These are phyloP conservation scores for Rubus idaeus DNA, from an alignment of 306 rosid genomes.

Conservation along the genomic window DNA sequence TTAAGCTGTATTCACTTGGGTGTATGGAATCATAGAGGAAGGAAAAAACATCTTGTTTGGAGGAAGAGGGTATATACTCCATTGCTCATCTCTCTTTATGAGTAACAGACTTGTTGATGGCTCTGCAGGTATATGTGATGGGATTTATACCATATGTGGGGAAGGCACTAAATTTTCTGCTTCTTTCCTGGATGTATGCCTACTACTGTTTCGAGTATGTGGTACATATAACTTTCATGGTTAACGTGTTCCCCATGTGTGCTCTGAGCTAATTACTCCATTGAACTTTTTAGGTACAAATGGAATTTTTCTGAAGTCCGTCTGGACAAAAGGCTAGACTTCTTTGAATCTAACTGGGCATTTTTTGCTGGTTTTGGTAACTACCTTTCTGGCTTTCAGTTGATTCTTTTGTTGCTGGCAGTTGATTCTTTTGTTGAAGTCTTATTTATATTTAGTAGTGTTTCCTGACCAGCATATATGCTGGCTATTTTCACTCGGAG, in stretches of 20 bases:
- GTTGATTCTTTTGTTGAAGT: neutral
- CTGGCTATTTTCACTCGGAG: neutral
- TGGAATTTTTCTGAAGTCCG: constrained; percentile 85
- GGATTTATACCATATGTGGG: constrained; percentile 84
- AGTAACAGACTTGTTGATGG: constrained; percentile 26
- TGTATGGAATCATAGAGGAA: neutral
- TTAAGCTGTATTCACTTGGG: neutral
- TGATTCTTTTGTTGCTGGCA: neutral
- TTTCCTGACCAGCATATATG: neutral
- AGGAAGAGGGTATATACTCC: neutral
- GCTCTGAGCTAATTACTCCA: constrained; percentile 10
- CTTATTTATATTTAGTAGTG: neutral
- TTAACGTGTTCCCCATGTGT: constrained; percentile 22
- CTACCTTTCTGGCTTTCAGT: constrained; percentile 16
- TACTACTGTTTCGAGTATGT: constrained; percentile 96
- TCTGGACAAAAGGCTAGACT: constrained; percentile 73
- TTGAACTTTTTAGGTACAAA: constrained; percentile 61
- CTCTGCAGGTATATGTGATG: constrained; percentile 67
- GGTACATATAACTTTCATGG: constrained; percentile 22
- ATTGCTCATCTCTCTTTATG: constrained; percentile 5
- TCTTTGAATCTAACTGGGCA: constrained; percentile 88
- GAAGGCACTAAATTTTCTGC: constrained; percentile 69
- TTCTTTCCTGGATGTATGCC: constrained; percentile 97
- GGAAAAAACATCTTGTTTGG: neutral
- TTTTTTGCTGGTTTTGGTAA: constrained; percentile 95